Evolutionary conservation across 1,284 basidiomycete species (phyloP).

Genomic region (Hymenochaete sp.): DNA sequence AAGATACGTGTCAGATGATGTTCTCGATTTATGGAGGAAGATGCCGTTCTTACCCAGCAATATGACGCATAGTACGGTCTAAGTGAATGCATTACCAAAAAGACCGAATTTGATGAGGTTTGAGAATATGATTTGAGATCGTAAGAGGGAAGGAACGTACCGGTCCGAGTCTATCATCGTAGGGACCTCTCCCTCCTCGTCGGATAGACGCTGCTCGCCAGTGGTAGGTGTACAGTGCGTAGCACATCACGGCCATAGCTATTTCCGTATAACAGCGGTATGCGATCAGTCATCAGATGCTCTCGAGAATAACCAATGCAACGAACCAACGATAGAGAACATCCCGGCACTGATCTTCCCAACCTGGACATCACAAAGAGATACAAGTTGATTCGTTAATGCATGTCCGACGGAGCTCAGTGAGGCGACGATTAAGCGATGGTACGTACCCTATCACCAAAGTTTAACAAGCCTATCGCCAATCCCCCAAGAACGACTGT

Average conservation of each 20-base stretch:
- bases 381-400: neutral
- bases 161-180: constrained; percentile 91
- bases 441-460: constrained; percentile 76
- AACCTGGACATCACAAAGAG: constrained; percentile 39
- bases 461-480: constrained; percentile 94
- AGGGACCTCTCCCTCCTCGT: constrained; percentile 85
- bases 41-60: constrained; percentile 58
- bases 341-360: constrained; percentile 88
- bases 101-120: no score
- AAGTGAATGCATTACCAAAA: constrained; percentile 14
- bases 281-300: neutral
- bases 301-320: neutral
- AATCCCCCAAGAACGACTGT: constrained; percentile 91
- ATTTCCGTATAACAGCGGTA: constrained; percentile 2
- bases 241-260: constrained; percentile 97
- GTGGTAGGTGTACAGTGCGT: constrained; percentile 92
- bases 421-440: no score
- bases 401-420: no score
- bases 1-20: neutral
- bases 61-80: constrained; percentile 84
- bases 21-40: neutral
- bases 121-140: constrained; percentile 16
- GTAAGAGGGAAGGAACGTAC: constrained; percentile 39
- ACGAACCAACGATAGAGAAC: constrained; percentile 84
- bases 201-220: constrained; percentile 94